Percentiles rank a stretch among this genome's conserved stretches.
These are phyloP conservation scores for Sporothrix humicola DNA, from an alignment of 2,329 filamentous ascomycete species.

Conservation along the genomic window DNA sequence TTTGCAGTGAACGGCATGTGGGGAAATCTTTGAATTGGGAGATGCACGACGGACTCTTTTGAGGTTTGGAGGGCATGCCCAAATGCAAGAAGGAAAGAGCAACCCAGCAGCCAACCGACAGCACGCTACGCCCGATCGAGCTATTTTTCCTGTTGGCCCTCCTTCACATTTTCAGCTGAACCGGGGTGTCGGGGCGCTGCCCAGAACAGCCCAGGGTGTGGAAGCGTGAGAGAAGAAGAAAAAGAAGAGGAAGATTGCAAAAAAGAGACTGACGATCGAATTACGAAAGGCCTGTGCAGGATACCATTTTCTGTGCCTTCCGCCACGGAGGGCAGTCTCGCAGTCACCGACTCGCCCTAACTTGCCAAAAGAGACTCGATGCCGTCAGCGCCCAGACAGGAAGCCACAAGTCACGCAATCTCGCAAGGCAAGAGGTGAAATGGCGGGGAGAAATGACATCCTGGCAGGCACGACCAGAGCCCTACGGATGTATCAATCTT, in stretches of 20 bases:
- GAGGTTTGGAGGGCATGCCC: not conserved
- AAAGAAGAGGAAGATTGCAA: not conserved
- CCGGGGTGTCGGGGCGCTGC: not conserved
- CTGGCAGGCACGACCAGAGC: not conserved
- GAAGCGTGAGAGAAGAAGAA: not conserved
- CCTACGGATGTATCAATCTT: not conserved
- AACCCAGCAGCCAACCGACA: constrained; percentile 12
- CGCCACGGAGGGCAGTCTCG: not conserved
- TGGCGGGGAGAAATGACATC: no score
- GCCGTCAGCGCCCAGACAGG: constrained; percentile 6
- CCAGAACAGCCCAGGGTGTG: not conserved
- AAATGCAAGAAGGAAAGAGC: not conserved
- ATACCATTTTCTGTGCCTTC: not conserved
- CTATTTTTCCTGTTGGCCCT: not conserved
- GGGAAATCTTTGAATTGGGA: constrained; percentile 8
- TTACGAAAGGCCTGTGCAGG: constrained; percentile 19
- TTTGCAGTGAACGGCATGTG: not conserved
- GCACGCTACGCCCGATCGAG: constrained; percentile 18
- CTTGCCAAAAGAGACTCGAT: constrained; percentile 1
- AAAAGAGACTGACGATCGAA: constrained; percentile 14
- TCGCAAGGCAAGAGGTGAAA: not conserved
- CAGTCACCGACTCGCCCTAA: not conserved
- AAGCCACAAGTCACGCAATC: constrained; percentile 15
- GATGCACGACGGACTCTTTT: constrained; percentile 9
- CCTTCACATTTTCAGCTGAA: constrained; percentile 20